Conservation (phyloP, 805 yeast genomes). For the Kregervanrija fluxuum region DNA sequence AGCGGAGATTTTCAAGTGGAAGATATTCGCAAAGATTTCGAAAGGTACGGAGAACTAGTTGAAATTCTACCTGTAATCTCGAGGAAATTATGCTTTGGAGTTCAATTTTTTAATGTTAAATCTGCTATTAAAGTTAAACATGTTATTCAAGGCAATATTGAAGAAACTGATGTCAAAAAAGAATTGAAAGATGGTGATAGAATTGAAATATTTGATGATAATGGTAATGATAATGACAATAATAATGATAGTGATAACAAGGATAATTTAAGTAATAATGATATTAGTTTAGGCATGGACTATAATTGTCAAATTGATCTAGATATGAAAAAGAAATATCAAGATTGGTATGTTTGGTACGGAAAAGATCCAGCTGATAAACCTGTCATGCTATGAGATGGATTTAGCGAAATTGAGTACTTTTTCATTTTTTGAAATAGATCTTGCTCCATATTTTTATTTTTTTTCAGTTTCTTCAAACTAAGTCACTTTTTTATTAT, state of each 20-base stretch:
- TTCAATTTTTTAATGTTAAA: conserved; percentile 51
- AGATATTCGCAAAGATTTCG: conserved; percentile 43
- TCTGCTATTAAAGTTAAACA: conserved; percentile 55
- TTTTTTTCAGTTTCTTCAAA: not conserved
- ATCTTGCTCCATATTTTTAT: not conserved
- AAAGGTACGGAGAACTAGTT: conserved; percentile 48
- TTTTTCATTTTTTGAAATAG: not conserved
- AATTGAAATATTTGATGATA: not conserved
- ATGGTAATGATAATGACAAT: not conserved
- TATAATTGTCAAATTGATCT: conserved; percentile 10
- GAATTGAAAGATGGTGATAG: conserved; percentile 1
- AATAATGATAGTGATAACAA: too few species aligned
- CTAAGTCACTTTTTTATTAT: not conserved
- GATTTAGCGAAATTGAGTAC: not conserved
- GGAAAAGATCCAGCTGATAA: conserved; percentile 60
- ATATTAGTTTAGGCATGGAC: not conserved
- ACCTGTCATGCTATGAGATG: conserved; percentile 17
- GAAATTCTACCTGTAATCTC: conserved; percentile 65
- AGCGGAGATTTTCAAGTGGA: conserved; percentile 40
- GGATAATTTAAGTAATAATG: too few species aligned
- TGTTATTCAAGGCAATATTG: conserved; percentile 26
- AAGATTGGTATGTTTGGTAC: conserved; percentile 58
- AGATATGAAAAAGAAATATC: conserved; percentile 37
- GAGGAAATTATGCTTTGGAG: conserved; percentile 50
- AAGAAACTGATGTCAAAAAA: not conserved